Evolutionary conservation across 768 basidiomycete species (phyloP), one percentile per base, ranked within the genome.

Genomic region (Mycena albidolilacea): DNA sequence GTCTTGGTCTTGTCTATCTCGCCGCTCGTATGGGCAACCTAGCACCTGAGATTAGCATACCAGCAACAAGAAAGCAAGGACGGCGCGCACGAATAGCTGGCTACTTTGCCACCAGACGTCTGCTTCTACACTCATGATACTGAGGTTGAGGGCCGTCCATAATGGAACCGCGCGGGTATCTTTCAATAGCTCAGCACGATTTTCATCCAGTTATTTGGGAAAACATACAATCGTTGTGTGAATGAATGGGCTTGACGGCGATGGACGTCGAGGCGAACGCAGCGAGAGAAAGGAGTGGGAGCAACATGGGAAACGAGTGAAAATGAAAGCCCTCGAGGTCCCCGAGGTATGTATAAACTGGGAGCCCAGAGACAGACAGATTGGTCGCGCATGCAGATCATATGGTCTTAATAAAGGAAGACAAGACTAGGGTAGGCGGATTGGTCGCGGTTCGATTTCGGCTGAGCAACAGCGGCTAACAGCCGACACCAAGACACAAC

Each of bases 81-180:
- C 7, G 12, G 23, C 8, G 78, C 83, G 75, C 54, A 83, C 84
- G 55, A 78, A 83, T 10, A 85, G 78, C 21, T 82, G 81, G 37
- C 78, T 82, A 58, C 82, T 79, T 46, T 82, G 58, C 37, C 84
- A 77, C 79, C 76, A 84, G 2, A 85, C 82, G 72, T 85, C 85
- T 7, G 85, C 85, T 67, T 85, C 84, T 5, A 85, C 82, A 76
- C 85, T 85, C 55, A 77, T 77, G 6, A 85, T 83, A 7, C 84
- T 84, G 44, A 81, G 75, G 73, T 84, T 85, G 37, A 85, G 72
- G n/a, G 84, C 84, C 6, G 78, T 78, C 48, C 84, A 77, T 8
- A 85, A 70, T 10, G 85, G 83, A 30, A 83, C 83, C 59, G 84
- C 80, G 19, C 82, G 78, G 79, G 82, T 82, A 73, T 86, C 85